A percentile compares a stretch with the other conserved stretches of the same genome.
phyloP scores from a whole-genome alignment of 176 grass and related monocot genomes.

The Zoysia japonica region DNA sequence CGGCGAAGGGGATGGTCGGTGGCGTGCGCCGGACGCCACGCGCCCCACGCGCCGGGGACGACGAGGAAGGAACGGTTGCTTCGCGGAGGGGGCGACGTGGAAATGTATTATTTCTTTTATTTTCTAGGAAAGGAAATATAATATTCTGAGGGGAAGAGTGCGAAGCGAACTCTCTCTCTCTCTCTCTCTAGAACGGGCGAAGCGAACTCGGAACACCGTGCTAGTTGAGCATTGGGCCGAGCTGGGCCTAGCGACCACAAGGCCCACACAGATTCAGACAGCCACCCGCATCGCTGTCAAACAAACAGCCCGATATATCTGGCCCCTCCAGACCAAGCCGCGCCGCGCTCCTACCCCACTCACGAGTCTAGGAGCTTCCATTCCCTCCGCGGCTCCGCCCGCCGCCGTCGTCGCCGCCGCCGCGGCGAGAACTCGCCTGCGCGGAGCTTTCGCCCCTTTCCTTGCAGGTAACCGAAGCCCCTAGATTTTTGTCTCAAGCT shows the following conservation, averaged over 20 bases:
- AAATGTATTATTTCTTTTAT: background rate
- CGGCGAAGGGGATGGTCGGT: background rate
- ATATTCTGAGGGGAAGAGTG: too few relatives aligned
- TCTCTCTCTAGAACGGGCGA: background rate
- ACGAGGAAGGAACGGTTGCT: slow-evolving; percentile 18
- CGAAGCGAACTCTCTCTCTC: background rate
- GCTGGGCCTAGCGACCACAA: background rate
- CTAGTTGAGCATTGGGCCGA: background rate
- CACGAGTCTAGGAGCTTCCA: slow-evolving; percentile 25
- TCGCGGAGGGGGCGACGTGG: background rate
- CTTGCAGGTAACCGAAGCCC: slow-evolving; percentile 11
- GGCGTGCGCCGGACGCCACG: slow-evolving; percentile 47
- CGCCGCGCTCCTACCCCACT: background rate
- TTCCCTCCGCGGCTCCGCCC: background rate
- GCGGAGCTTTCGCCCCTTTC: background rate
- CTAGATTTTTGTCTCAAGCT: background rate
- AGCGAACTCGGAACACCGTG: background rate
- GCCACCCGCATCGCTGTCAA: background rate
- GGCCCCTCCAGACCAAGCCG: background rate
- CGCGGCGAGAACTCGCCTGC: background rate
- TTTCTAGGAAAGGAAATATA: background rate
- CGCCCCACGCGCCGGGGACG: slow-evolving; percentile 26
- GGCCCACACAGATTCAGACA: background rate
- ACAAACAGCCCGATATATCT: background rate
- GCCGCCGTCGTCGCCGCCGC: background rate